Conservation (phyloP, 257 asterid genomes). For the Plantago major region DNA sequence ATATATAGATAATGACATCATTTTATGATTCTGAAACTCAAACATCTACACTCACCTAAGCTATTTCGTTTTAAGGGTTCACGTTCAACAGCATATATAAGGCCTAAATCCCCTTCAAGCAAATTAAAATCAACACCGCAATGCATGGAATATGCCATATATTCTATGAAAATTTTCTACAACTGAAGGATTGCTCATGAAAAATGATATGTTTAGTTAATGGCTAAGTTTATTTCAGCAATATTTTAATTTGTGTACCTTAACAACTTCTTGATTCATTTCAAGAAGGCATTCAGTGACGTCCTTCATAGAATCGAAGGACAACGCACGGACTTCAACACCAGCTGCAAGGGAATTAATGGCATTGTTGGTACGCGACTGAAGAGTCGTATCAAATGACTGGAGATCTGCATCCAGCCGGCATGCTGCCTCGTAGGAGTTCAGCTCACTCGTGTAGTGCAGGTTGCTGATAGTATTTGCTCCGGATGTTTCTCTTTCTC, state of each 20-base stretch:
- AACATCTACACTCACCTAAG: no score
- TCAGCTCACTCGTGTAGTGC: conserved; percentile 46
- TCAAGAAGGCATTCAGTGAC: conserved; percentile 80
- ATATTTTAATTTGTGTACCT: background rate
- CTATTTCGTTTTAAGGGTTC: no score
- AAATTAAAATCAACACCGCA: no score
- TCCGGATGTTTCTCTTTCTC: conserved; percentile 56
- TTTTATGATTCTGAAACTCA: no score
- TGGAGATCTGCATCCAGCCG: conserved; percentile 56
- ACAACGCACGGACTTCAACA: conserved; percentile 76
- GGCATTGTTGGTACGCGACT: conserved; percentile 54
- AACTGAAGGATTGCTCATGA: no score
- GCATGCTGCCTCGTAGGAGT: conserved; percentile 83
- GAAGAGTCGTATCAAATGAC: conserved; percentile 63
- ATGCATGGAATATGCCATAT: no score
- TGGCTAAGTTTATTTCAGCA: background rate
- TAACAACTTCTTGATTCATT: conserved; percentile 16
- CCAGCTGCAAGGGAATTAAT: conserved; percentile 76
- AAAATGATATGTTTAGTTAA: no score
- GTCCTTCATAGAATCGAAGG: conserved; percentile 75
- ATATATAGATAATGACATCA: no score
- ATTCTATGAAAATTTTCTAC: no score
- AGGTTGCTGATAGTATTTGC: conserved; percentile 46
- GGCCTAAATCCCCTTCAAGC: no score
- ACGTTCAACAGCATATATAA: no score